Evolutionary conservation across 2,329 filamentous ascomycete species (phyloP), one percentile per base, ranked within the genome.

Genomic region (Botrytis porri): DNA sequence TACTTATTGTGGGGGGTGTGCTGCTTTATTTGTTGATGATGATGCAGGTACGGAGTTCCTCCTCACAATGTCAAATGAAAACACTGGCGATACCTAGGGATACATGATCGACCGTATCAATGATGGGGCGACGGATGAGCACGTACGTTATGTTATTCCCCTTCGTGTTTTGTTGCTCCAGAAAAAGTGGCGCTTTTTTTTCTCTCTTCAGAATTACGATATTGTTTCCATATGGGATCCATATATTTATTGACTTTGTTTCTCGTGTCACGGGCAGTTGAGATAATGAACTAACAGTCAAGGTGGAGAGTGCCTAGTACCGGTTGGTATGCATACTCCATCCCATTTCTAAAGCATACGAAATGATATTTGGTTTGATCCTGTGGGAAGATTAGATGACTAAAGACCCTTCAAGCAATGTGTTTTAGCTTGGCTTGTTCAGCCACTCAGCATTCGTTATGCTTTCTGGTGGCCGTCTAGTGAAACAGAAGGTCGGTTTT

Each of bases 381-480:
- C 70, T 71, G 37, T 60, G 61, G 70, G 70, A 71, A 71, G 70
- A 71, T 71, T 71, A 48, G 61, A 71, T 66, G 70, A 67, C 39
- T 71, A 43, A 43, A 51, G 25, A 25, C 39, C 35, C 70, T 66
- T 22, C 22, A 37, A 57, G 20, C 32, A n/a, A 61, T 32, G 20
- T 61, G 67, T 41, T 70, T 43, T 54, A 41, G 54, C 48, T 69
- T 41, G 51, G 22, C 54, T 61, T 35, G 51, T 25, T n/a, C 45
- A 67, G 20, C 64, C 64, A 67, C 7, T 67, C 64, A 41, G 45
- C 35, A 18, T 67, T 22, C 29, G 5, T 54, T 57, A 22, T 41
- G 12, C 35, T 16, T 61, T n/a, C 32, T 61, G n/a, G 32, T 35
- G 67, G 37, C 14, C 41, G n/a, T 43, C 22, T 70, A 61, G 54